These are phyloP conservation scores for Alternaria sp. DNA, from an alignment of 2,329 filamentous ascomycete species.

Conservation along the genomic window DNA sequence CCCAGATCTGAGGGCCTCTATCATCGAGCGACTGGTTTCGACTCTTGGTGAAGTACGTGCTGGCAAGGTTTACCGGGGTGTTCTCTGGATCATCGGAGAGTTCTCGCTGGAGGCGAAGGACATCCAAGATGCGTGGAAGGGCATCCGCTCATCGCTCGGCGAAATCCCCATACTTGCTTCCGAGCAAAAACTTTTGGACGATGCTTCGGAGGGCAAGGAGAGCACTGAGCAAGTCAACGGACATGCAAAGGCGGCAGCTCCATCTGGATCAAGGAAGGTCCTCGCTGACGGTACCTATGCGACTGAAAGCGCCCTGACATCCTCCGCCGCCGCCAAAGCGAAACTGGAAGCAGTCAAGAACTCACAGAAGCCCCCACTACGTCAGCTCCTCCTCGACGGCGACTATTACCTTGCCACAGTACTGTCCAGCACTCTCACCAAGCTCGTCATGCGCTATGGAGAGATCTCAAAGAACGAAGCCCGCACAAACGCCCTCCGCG, in stretches of 20 bases:
- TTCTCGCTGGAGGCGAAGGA: slow-evolving; percentile 94
- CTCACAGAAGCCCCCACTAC: slow-evolving; percentile 91
- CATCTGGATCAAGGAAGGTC: slow-evolving; percentile 87
- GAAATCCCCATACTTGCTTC: slow-evolving; percentile 97
- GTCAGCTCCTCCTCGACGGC: slow-evolving; percentile 90
- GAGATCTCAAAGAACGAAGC: slow-evolving; percentile 87
- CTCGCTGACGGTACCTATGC: slow-evolving; percentile 97
- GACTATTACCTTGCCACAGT: slow-evolving; percentile 97
- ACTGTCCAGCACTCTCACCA: slow-evolving; percentile 93
- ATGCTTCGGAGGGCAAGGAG: slow-evolving; percentile 68
- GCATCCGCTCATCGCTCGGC: slow-evolving; percentile 89
- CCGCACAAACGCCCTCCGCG: slow-evolving; percentile 90
- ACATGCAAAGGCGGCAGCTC: slow-evolving; percentile 74
- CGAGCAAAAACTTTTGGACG: slow-evolving; percentile 88
- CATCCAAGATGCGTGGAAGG: slow-evolving; percentile 95
- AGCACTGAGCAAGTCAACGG: slow-evolving; percentile 77
- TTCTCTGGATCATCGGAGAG: slow-evolving; percentile 97
- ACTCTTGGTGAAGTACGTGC: slow-evolving; percentile 93
- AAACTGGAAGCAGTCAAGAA: slow-evolving; percentile 96
- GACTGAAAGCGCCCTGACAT: slow-evolving; percentile 94
- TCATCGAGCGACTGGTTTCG: slow-evolving; percentile 85
- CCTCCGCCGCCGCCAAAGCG: slow-evolving; percentile 85
- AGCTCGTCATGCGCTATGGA: slow-evolving; percentile 95
- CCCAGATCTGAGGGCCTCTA: slow-evolving; percentile 83
- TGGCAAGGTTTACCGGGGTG: slow-evolving; percentile 95